Evolutionary conservation across 176 grass and related monocot genomes (phyloP).

Genomic region (Hyparrhenia diplandra): DNA sequence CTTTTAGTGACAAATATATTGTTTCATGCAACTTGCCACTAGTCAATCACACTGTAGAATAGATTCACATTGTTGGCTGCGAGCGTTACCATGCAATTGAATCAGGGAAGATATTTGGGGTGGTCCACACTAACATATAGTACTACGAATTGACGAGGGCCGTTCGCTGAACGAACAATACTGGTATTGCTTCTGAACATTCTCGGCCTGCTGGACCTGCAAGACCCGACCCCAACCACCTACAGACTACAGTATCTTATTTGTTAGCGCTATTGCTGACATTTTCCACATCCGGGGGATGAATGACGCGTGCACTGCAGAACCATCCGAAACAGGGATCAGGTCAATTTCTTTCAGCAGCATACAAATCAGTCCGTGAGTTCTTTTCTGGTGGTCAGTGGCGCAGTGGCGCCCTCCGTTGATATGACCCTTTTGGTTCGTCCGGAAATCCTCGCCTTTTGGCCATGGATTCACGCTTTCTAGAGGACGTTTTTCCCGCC

Average conservation of each 20-base stretch:
- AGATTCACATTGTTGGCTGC: neutral
- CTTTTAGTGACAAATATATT: neutral
- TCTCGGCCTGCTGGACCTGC: conserved; percentile 12
- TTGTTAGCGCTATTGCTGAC: neutral
- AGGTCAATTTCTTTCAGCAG: neutral
- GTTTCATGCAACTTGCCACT: neutral
- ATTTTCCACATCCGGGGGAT: conserved; percentile 3
- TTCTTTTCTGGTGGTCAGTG: neutral
- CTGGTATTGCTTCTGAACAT: neutral
- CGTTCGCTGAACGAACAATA: neutral
- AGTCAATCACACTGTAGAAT: neutral
- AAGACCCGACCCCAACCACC: too few relatives aligned
- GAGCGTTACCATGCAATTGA: neutral
- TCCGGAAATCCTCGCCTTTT: neutral
- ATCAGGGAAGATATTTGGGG: neutral
- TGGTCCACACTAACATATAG: neutral
- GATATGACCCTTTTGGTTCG: neutral
- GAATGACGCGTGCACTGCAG: neutral
- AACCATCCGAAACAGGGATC: conserved; percentile 7
- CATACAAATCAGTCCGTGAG: neutral
- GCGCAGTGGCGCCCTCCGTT: neutral
- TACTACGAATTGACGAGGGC: neutral
- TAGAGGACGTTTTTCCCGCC: conserved; percentile 14
- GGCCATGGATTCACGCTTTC: conserved; percentile 10
- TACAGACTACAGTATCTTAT: too few relatives aligned